These are phyloP conservation scores for Parmelia sp. DNA, from an alignment of 495 filamentous ascomycete species.

Conservation along the genomic window DNA sequence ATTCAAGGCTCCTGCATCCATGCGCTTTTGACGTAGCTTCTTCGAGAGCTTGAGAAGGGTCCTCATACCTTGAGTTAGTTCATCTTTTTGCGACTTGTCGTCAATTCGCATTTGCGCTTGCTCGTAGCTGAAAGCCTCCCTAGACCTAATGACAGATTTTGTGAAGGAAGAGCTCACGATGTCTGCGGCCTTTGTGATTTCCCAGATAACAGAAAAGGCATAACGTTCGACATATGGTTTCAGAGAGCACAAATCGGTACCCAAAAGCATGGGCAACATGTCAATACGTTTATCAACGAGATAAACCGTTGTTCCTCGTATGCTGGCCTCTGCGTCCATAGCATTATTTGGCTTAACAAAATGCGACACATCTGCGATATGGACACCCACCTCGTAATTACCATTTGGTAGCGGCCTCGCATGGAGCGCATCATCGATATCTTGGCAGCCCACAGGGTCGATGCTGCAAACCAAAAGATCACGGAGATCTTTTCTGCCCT, in stretches of 20 bases:
- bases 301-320: constrained; percentile 93
- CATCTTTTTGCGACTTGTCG: constrained; percentile 74
- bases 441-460: constrained; percentile 90
- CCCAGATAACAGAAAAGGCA: constrained; percentile 93
- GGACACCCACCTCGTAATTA: constrained; percentile 95
- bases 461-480: constrained; percentile 92
- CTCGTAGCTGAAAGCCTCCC: constrained; percentile 97
- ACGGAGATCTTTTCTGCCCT: constrained; percentile 71
- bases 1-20: constrained; percentile 91
- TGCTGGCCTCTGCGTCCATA: constrained; percentile 91
- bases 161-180: constrained; percentile 78
- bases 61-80: constrained; percentile 85
- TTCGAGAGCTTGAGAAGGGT: constrained; percentile 81
- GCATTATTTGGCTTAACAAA: constrained; percentile 96
- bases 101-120: constrained; percentile 91
- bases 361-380: constrained; percentile 97
- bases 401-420: constrained; percentile 79
- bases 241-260: constrained; percentile 92
- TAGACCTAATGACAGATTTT: constrained; percentile 96
- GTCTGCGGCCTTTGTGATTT: constrained; percentile 77
- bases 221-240: constrained; percentile 97
- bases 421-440: constrained; percentile 97
- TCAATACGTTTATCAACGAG: constrained; percentile 98
- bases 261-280: constrained; percentile 93
- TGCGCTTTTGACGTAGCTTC: constrained; percentile 89